phyloP scores from a whole-genome alignment of 345 rosid genomes.

The Brassica carinata region DNA sequence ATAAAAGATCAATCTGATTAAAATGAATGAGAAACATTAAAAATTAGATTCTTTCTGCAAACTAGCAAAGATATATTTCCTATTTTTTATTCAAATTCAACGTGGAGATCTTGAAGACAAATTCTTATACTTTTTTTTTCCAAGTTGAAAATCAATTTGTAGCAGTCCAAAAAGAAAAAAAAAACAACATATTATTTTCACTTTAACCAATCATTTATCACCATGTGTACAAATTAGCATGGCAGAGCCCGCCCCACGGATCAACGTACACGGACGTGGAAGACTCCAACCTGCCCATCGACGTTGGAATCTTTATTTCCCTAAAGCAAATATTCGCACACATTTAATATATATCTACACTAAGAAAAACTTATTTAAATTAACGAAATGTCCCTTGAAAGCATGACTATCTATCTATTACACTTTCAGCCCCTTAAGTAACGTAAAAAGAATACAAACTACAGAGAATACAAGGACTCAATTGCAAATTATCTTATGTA shows the following conservation, averaged over 20 bases:
- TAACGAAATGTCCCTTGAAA: no score
- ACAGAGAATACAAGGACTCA: no score
- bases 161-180: no score
- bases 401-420: no score
- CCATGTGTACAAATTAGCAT: slow-evolving; percentile 27
- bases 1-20: background rate
- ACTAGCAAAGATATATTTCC: background rate
- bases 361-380: no score
- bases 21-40: background rate
- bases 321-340: slow-evolving; percentile 40
- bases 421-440: no score
- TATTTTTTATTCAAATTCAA: slow-evolving; percentile 12
- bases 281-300: slow-evolving; percentile 20
- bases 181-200: no score
- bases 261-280: slow-evolving; percentile 34
- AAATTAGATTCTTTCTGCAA: background rate
- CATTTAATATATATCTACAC: no score
- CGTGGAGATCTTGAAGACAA: background rate
- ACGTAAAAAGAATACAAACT: no score
- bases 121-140: slow-evolving; percentile 7
- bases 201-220: background rate
- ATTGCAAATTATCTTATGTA: no score
- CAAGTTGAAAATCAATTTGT: slow-evolving; percentile 7
- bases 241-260: slow-evolving; percentile 34
- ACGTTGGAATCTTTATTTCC: slow-evolving; percentile 23